Evolutionary conservation across 2,329 filamentous ascomycete species (phyloP), one percentile per base, ranked within the genome.

Genomic region (Penicillium expansum): DNA sequence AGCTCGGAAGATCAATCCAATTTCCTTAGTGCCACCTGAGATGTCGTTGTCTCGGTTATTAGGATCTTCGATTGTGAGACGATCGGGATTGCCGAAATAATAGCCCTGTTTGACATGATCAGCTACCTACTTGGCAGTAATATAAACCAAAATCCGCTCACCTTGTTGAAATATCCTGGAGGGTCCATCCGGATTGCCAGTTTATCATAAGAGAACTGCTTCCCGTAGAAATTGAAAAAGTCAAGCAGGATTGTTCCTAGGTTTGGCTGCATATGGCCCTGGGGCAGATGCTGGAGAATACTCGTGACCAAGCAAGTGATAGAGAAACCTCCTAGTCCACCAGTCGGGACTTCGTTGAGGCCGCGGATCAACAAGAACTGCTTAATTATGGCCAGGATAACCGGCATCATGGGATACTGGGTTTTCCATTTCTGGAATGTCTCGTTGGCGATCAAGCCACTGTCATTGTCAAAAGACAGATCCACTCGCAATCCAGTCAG

Each of bases 291-390:
- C 70, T 96, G 90, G 45, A 97, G 77, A 74, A 96, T 86, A 78
- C 90, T 94, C 57, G 94, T 90, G 6, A 97, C 90, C 60, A 99
- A 81, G 77, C 94, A 99, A 55, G 93, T 97, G 62, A 96, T 89
- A 1, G 92, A 91, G 71, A 97, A 97, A 3, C 94, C 94, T 52
- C 94, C 94, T 51, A 99, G 86, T 3, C 94, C 94, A 55, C 94
- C 94, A 59, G 86, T 90, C 39, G 90, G 89, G 4, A 96, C 92
- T 73, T 99, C 94, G 65, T 97, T 97, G 51, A 97, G 80, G 0
- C 88, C 90, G 59, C 92, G 86, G 85, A 99, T 95, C 37, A 89
- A 81, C 27, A 99, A 79, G 58, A 95, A 92, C 64, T 99, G 94
- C 77, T 99, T 99, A 75, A 99, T 83, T 27, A 97, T 72, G 0